These are phyloP conservation scores for Penstemon newberryi DNA, from an alignment of 257 asterid genomes.

Conservation along the genomic window DNA sequence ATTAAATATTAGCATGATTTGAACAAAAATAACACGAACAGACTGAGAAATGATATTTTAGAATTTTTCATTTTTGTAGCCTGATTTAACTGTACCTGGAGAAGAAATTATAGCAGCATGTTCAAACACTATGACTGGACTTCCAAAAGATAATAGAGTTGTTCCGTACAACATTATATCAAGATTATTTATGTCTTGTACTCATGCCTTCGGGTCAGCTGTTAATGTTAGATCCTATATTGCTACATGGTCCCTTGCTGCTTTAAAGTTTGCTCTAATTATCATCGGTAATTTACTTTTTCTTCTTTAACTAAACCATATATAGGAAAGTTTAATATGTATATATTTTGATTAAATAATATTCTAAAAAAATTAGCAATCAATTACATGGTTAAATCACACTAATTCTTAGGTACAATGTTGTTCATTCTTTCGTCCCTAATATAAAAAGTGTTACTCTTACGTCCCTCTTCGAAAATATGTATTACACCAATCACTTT, in stretches of 20 bases:
- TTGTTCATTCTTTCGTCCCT: too few relatives aligned
- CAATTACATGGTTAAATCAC: too few relatives aligned
- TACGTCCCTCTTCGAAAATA: too few relatives aligned
- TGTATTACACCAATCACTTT: too few relatives aligned
- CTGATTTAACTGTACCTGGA: conserved; percentile 72
- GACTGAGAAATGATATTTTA: too few relatives aligned
- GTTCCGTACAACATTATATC: conserved; percentile 57
- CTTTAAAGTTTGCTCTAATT: conserved; percentile 72
- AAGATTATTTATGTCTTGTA: conserved; percentile 78
- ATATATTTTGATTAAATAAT: too few relatives aligned
- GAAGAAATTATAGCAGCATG: conserved; percentile 76
- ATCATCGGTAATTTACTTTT: conserved; percentile 46
- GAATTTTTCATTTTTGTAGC: conserved; percentile 32
- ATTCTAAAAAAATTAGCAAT: too few relatives aligned
- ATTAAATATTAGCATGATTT: too few relatives aligned
- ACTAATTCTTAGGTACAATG: too few relatives aligned
- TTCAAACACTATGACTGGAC: conserved; percentile 52
- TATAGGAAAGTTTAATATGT: too few relatives aligned
- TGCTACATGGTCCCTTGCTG: conserved; percentile 73
- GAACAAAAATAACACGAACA: too few relatives aligned
- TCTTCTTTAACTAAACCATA: background rate
- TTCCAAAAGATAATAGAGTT: conserved; percentile 37
- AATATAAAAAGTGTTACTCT: too few relatives aligned
- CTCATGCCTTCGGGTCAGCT: conserved; percentile 71
- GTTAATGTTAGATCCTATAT: conserved; percentile 63